Evolutionary conservation across 495 filamentous ascomycete species (phyloP).

Genomic region (Lophiostoma macrostomum): DNA sequence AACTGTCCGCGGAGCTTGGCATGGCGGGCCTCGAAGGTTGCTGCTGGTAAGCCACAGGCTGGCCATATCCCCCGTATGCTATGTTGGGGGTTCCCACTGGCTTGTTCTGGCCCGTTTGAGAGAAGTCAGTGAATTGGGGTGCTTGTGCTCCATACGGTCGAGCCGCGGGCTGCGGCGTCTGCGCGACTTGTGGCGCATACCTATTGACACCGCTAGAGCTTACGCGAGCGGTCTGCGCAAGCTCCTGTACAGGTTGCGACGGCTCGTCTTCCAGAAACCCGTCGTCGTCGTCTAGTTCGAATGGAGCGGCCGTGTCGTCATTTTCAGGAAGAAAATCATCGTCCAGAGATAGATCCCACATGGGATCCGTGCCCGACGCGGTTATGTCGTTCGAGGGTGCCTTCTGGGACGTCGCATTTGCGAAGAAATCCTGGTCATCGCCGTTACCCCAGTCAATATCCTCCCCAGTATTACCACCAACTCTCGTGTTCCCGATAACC

Average conservation of each 20-base stretch:
- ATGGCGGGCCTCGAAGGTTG: slow-evolving; percentile 43
- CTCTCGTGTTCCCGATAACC: slow-evolving; percentile 11
- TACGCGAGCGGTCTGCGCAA: not conserved
- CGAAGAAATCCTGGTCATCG: slow-evolving; percentile 26
- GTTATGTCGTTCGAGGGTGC: not conserved
- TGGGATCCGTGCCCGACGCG: slow-evolving; percentile 62
- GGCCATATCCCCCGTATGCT: slow-evolving; percentile 26
- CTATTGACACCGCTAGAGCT: slow-evolving; percentile 7
- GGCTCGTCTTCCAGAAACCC: slow-evolving; percentile 62
- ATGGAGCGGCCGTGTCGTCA: slow-evolving; percentile 52
- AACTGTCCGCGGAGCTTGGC: slow-evolving; percentile 61
- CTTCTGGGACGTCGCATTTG: not conserved
- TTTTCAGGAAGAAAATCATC: slow-evolving; percentile 74
- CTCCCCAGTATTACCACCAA: slow-evolving; percentile 21
- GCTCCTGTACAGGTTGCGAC: slow-evolving; percentile 4
- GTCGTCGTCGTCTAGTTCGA: slow-evolving; percentile 70
- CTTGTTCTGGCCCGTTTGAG: slow-evolving; percentile 23
- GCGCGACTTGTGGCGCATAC: slow-evolving; percentile 24
- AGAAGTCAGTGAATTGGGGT: slow-evolving; percentile 36
- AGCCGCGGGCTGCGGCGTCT: slow-evolving; percentile 5
- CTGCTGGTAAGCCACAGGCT: slow-evolving; percentile 40
- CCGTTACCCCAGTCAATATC: slow-evolving; percentile 33
- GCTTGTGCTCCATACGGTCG: slow-evolving; percentile 17
- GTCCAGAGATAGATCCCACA: slow-evolving; percentile 80
- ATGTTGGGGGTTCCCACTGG: slow-evolving; percentile 5